Evolutionary conservation across 176 grass and related monocot genomes (phyloP).

Genomic region (Miscanthus lutarioriparius): DNA sequence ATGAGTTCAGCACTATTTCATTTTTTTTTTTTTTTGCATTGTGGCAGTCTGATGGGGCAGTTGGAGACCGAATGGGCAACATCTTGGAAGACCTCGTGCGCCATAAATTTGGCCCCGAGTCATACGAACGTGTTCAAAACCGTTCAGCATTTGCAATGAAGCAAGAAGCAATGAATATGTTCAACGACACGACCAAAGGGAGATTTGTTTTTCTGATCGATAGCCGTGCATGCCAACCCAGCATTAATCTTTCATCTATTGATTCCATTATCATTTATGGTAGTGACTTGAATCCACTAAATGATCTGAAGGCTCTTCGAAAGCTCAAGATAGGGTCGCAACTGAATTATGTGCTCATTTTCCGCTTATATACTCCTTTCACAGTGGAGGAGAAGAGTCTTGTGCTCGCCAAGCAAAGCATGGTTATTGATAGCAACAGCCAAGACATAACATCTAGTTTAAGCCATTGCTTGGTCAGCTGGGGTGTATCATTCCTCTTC

Average conservation of each 20-base stretch:
- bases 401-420: constrained; percentile 60
- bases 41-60: constrained; percentile 55
- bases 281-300: constrained; percentile 75
- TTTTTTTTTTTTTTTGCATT: neutral
- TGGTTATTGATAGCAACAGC: constrained; percentile 45
- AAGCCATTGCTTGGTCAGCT: constrained; percentile 71
- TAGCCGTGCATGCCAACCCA: constrained; percentile 65
- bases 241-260: constrained; percentile 64
- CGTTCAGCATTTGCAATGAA: constrained; percentile 40
- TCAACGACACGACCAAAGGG: constrained; percentile 71
- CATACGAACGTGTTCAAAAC: constrained; percentile 61
- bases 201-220: constrained; percentile 85
- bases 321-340: constrained; percentile 59
- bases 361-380: constrained; percentile 78
- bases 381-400: constrained; percentile 78
- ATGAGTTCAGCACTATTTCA: constrained; percentile 5
- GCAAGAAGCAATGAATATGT: constrained; percentile 57
- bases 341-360: constrained; percentile 37
- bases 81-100: constrained; percentile 67
- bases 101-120: constrained; percentile 72
- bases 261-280: constrained; percentile 79
- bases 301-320: constrained; percentile 65
- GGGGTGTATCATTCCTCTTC: constrained; percentile 68
- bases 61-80: constrained; percentile 54
- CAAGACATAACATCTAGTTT: constrained; percentile 43